phyloP scores from a whole-genome alignment of 106 monocot species.

The Dioscorea zingiberensis region DNA sequence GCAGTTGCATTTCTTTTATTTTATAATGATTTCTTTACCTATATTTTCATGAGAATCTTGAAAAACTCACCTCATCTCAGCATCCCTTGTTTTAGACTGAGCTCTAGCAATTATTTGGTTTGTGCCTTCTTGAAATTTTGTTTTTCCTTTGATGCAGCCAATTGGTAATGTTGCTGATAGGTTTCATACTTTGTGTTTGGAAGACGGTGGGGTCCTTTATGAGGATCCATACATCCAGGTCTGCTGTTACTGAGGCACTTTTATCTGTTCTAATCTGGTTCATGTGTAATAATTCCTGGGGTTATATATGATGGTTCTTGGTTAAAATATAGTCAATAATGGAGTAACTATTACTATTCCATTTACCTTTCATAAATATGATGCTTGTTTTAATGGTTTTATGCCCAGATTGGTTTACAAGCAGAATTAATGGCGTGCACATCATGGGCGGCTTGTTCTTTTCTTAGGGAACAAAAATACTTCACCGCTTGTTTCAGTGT shows the following conservation, averaged over 20 bases:
- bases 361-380: neutral
- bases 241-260: slow-evolving; percentile 4
- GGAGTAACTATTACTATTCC: neutral
- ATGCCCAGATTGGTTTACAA: slow-evolving; percentile 78
- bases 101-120: no score
- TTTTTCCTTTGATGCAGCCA: slow-evolving; percentile 51
- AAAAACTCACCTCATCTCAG: no score
- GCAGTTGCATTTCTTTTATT: no score
- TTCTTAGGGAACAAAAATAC: slow-evolving; percentile 98
- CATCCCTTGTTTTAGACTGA: no score
- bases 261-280: neutral
- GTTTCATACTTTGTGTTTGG: slow-evolving; percentile 74
- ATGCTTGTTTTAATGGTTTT: neutral
- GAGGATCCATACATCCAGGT: slow-evolving; percentile 98
- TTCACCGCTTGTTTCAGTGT: slow-evolving; percentile 70
- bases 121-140: neutral
- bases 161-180: slow-evolving; percentile 74
- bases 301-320: no score
- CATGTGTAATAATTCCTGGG: no score
- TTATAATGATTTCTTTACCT: no score
- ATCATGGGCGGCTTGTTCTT: slow-evolving; percentile 83
- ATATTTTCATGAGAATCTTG: no score
- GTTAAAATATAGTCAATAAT: no score
- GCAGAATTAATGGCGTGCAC: slow-evolving; percentile 89
- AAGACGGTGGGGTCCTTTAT: slow-evolving; percentile 93